Evolutionary conservation across 331 rosid species (phyloP).

Genomic region (Acacia concinna): DNA sequence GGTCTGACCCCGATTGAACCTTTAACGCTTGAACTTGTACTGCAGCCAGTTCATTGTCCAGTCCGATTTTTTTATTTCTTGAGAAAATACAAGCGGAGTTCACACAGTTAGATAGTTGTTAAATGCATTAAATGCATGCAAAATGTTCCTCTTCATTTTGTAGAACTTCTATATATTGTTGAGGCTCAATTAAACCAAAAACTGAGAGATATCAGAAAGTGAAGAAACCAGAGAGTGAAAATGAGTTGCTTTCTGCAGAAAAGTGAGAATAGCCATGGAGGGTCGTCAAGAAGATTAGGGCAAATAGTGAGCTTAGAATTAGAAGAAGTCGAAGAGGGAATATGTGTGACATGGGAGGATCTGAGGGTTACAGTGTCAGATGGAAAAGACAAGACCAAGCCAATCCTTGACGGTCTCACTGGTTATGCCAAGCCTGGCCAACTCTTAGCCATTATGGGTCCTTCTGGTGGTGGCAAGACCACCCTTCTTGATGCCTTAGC

Average conservation of each 20-base stretch:
- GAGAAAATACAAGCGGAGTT: too few species aligned
- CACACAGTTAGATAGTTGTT: too few species aligned
- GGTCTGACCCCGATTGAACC: too few species aligned
- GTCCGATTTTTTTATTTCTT: too few species aligned
- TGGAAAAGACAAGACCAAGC: conserved; percentile 15
- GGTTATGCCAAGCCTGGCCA: conserved; percentile 58
- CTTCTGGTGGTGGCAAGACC: conserved; percentile 67
- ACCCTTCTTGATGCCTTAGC: conserved; percentile 63
- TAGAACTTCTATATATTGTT: too few species aligned
- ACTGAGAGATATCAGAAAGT: too few species aligned
- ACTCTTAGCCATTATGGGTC: conserved; percentile 64
- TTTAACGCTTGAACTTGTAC: too few species aligned
- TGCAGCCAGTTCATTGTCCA: too few species aligned
- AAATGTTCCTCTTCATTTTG: too few species aligned
- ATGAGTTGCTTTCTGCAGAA: conserved; percentile 3
- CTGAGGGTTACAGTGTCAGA: conserved; percentile 42
- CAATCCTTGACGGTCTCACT: conserved; percentile 45
- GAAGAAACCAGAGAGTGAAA: not conserved
- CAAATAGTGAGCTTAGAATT: not conserved
- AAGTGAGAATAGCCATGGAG: not conserved
- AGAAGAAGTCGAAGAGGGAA: conserved; percentile 27
- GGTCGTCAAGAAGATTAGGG: not conserved
- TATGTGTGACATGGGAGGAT: conserved; percentile 55
- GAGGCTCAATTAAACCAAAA: too few species aligned
- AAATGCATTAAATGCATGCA: too few species aligned